phyloP scores from a whole-genome alignment of 345 rosid species.

The Anacardium occidentale region DNA sequence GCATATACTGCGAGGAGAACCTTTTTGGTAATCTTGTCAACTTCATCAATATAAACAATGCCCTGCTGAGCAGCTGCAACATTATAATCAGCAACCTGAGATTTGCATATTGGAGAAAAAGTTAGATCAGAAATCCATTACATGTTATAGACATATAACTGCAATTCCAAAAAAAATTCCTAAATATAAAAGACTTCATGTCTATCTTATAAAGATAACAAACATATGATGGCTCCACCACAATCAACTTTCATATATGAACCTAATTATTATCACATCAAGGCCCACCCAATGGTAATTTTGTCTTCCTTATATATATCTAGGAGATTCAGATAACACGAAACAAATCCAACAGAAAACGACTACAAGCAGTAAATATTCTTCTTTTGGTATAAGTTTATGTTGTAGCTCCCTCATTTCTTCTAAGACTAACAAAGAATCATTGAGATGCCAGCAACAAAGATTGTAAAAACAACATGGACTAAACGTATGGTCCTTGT shows the following conservation, averaged over 20 bases:
- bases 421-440: not conserved
- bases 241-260: constrained; percentile 11
- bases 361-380: not conserved
- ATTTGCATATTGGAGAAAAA: constrained; percentile 5
- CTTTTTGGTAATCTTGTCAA: constrained; percentile 98
- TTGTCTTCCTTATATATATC: not conserved
- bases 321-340: not conserved
- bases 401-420: not conserved
- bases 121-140: not conserved
- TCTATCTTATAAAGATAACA: not conserved
- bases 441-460: not conserved
- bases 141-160: not conserved
- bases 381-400: not conserved
- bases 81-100: constrained; percentile 90
- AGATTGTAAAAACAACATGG: not conserved
- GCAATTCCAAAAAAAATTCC: constrained; percentile 10
- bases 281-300: not conserved
- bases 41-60: constrained; percentile 96
- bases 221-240: not conserved
- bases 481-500: no score
- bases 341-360: not conserved
- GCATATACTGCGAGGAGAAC: constrained; percentile 25
- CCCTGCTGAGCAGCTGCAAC: constrained; percentile 99
- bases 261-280: not conserved
- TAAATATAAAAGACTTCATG: not conserved